Evolutionary conservation across 2,329 filamentous ascomycete species (phyloP).

Genomic region (Diaporthe caulivora): DNA sequence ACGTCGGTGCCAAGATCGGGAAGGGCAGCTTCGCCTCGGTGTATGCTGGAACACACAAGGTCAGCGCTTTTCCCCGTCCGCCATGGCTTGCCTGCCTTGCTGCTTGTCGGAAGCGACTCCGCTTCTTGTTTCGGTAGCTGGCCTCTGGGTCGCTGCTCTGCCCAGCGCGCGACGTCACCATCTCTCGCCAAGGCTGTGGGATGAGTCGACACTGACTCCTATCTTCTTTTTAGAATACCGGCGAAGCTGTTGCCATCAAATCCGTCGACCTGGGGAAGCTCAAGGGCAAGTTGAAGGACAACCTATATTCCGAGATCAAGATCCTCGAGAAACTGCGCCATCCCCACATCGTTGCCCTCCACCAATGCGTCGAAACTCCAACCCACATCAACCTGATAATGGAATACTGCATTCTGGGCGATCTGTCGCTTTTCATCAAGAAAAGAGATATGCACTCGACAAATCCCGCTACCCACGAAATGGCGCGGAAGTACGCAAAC

Average conservation of each 20-base stretch:
- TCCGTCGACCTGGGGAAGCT: slow-evolving; percentile 91
- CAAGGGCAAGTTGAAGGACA: slow-evolving; percentile 96
- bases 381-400: slow-evolving; percentile 96
- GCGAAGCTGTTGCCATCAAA: slow-evolving; percentile 92
- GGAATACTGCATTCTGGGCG: slow-evolving; percentile 97
- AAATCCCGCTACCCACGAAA: slow-evolving; percentile 86
- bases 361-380: slow-evolving; percentile 90
- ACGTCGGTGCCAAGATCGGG: slow-evolving; percentile 89
- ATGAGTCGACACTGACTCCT: slow-evolving; percentile 35
- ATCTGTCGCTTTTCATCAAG: slow-evolving; percentile 96
- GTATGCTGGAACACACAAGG: slow-evolving; percentile 87
- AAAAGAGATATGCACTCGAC: slow-evolving; percentile 85
- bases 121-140: not conserved
- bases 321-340: slow-evolving; percentile 95
- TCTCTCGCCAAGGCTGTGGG: slow-evolving; percentile 19
- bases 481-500: slow-evolving; percentile 94
- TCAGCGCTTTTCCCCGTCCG: slow-evolving; percentile 57
- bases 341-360: slow-evolving; percentile 95
- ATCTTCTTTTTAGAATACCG: slow-evolving; percentile 71
- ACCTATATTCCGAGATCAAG: slow-evolving; percentile 93
- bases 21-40: slow-evolving; percentile 98
- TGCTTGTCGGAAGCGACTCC: not conserved
- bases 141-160: not conserved
- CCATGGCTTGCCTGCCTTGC: not conserved
- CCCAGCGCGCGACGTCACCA: not conserved